These are phyloP conservation scores for Funneliformis geosporum DNA, from an alignment of 192 early-diverging fungal species.

Conservation along the genomic window DNA sequence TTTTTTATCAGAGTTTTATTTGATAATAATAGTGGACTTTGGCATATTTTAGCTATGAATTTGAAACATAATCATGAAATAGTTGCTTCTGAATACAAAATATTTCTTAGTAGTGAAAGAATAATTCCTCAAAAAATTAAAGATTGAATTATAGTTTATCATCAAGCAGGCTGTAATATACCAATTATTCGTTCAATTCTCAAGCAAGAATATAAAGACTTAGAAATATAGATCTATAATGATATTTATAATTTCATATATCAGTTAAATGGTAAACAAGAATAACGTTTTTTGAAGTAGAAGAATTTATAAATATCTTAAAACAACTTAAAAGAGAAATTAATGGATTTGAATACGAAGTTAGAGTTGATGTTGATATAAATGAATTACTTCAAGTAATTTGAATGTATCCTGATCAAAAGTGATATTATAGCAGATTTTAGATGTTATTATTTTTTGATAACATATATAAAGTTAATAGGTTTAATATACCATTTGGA, in stretches of 20 bases:
- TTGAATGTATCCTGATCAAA: not conserved
- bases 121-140: no score
- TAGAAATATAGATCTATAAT: slow-evolving; percentile 6
- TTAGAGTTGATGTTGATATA: not conserved
- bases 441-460: slow-evolving; percentile 13
- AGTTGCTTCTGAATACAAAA: no score
- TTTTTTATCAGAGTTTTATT: no score
- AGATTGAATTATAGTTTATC: no score
- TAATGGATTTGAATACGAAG: not conserved
- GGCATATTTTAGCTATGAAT: no score
- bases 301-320: slow-evolving; percentile 3
- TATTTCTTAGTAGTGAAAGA: no score
- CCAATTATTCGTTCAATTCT: slow-evolving; percentile 2
- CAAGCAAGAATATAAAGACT: not conserved
- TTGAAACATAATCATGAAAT: no score
- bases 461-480: not conserved
- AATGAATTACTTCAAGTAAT: not conserved
- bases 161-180: not conserved
- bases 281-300: not conserved
- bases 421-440: not conserved
- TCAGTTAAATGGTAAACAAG: not conserved
- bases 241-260: slow-evolving; percentile 14
- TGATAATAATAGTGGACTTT: no score
- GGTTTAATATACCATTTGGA: not conserved
- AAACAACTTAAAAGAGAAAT: not conserved